These are phyloP conservation scores for Penicillium paxilli DNA, from an alignment of 495 filamentous ascomycete genomes.

Conservation along the genomic window DNA sequence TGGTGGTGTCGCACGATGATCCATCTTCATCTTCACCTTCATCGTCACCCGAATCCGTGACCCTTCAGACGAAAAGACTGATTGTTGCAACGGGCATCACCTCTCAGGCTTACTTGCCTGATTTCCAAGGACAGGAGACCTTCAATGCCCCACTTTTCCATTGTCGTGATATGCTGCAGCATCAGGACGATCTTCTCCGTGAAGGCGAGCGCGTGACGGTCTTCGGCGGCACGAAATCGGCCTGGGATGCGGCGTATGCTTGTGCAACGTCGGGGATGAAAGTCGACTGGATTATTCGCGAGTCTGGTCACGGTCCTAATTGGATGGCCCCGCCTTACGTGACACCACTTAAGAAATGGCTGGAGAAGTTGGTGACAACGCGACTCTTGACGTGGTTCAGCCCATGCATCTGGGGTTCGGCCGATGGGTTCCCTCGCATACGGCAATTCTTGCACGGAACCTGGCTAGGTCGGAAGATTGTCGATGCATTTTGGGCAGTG, in stretches of 20 bases:
- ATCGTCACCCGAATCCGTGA: too few relatives aligned
- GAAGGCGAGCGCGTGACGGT: conserved; percentile 51
- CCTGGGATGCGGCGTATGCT: conserved; percentile 73
- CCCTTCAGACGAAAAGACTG: conserved; percentile 62
- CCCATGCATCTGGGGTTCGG: conserved; percentile 61
- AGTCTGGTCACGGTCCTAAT: conserved; percentile 68
- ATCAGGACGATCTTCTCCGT: conserved; percentile 36
- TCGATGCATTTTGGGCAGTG: conserved; percentile 66
- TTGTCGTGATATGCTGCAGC: conserved; percentile 53
- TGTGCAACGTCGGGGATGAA: conserved; percentile 63
- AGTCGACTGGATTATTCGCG: conserved; percentile 79
- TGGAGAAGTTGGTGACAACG: conserved; percentile 66
- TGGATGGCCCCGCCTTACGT: conserved; percentile 71
- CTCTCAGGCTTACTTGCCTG: conserved; percentile 57
- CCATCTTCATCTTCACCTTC: not conserved
- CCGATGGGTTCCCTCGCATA: conserved; percentile 46
- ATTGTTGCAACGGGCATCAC: conserved; percentile 72
- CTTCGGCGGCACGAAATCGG: conserved; percentile 73
- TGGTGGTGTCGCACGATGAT: conserved; percentile 26
- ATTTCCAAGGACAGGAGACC: conserved; percentile 44
- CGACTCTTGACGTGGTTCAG: conserved; percentile 66
- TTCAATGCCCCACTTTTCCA: conserved; percentile 66
- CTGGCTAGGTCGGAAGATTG: conserved; percentile 64
- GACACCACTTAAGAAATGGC: conserved; percentile 58
- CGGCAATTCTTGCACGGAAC: conserved; percentile 66